A percentile compares a stretch with the other conserved stretches of the same genome.
Evolutionary conservation across 31 red algal species (phyloP).

Genomic region (Odonthalia washingtoniensis): DNA sequence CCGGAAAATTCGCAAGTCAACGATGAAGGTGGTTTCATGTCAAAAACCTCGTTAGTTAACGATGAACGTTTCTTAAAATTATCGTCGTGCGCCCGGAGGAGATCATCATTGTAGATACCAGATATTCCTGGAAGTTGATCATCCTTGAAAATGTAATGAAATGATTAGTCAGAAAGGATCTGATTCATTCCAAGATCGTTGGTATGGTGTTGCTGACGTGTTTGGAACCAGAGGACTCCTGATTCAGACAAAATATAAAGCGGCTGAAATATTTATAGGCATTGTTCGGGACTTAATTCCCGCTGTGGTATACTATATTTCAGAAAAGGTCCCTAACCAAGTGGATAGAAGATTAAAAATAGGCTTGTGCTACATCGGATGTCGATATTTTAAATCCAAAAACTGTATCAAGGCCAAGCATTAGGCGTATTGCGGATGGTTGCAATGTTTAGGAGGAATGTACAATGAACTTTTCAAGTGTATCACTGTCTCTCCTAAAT

Average conservation of each 20-base stretch:
- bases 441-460: constrained; percentile 7
- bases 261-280: background rate
- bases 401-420: background rate
- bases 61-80: background rate
- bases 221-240: constrained; percentile 1
- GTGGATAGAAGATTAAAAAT: background rate
- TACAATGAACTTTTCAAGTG: background rate
- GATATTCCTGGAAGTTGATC: background rate
- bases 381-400: constrained; percentile 14
- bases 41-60: background rate
- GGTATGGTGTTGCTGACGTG: background rate
- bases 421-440: background rate
- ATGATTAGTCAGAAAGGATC: background rate
- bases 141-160: background rate
- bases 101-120: background rate
- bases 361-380: background rate
- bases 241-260: constrained; percentile 1
- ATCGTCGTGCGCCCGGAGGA: background rate
- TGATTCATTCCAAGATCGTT: constrained; percentile 4
- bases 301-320: background rate
- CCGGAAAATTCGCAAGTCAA: too few relatives aligned
- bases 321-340: background rate
- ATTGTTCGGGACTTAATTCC: constrained; percentile 1
- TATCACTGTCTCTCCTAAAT: background rate
- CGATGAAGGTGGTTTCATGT: too few relatives aligned